Conservation (phyloP, 2,329 filamentous ascomycete genomes). For the Colletotrichum trifolii region DNA sequence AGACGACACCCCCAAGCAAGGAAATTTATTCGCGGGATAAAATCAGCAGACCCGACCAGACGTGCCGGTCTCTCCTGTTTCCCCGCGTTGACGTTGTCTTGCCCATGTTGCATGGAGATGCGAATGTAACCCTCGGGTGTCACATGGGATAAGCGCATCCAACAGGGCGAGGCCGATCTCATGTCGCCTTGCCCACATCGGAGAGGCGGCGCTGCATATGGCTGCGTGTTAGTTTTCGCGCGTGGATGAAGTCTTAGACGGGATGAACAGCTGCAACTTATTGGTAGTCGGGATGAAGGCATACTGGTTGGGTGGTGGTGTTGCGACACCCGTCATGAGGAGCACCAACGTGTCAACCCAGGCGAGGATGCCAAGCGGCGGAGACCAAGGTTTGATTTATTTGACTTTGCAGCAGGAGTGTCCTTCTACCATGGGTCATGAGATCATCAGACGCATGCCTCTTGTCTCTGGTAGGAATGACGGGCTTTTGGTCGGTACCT, state of each 20-base stretch:
- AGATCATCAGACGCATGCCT: constrained; percentile 17
- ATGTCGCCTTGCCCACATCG: constrained; percentile 10
- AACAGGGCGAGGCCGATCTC: constrained; percentile 7
- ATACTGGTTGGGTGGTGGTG: constrained; percentile 24
- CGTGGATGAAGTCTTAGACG: background rate
- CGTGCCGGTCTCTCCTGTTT: constrained; percentile 18
- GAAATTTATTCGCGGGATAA: constrained; percentile 19
- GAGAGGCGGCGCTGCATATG: constrained; percentile 8
- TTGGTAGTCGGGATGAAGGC: constrained; percentile 6
- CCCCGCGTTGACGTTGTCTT: background rate
- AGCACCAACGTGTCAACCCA: constrained; percentile 3
- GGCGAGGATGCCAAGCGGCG: background rate
- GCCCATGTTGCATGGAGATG: constrained; percentile 26
- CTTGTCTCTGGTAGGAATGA: constrained; percentile 1
- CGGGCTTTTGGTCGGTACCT: too few relatives aligned
- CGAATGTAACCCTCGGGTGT: constrained; percentile 23
- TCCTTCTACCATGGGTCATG: constrained; percentile 4
- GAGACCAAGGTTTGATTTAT: too few relatives aligned
- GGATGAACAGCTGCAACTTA: background rate
- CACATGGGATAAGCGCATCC: constrained; percentile 17
- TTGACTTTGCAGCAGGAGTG: too few relatives aligned
- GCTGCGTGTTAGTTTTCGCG: background rate
- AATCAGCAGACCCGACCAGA: background rate
- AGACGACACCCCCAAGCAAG: background rate
- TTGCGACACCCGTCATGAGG: background rate